phyloP scores from a whole-genome alignment of 257 asterid species.

The Dorcoceras hygrometricum region DNA sequence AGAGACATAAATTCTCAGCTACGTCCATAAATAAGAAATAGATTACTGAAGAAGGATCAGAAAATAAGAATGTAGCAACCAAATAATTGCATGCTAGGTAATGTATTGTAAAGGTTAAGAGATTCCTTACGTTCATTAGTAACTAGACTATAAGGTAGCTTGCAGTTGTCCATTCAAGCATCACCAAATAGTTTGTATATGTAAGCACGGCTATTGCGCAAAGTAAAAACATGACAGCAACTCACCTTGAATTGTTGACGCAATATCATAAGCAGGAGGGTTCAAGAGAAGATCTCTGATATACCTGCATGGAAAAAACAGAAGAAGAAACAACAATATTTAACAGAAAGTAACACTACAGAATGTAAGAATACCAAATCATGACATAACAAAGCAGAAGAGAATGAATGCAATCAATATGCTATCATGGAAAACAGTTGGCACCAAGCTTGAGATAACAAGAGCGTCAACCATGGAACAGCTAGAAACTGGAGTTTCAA shows the following conservation, averaged over 20 bases:
- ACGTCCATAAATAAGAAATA: constrained; percentile 9
- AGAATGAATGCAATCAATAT: neutral
- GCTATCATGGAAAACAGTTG: neutral
- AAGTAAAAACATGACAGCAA: constrained; percentile 1
- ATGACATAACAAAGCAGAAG: neutral
- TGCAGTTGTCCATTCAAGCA: neutral
- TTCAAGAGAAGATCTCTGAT: constrained; percentile 87
- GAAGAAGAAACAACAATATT: constrained; percentile 18
- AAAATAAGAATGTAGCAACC: constrained; percentile 3
- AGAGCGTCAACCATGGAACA: neutral
- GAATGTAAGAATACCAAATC: neutral
- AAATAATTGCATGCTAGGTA: neutral
- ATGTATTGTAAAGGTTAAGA: neutral
- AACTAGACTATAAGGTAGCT: constrained; percentile 1
- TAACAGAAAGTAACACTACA: neutral
- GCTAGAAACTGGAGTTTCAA: neutral
- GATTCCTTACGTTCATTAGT: neutral
- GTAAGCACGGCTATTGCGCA: constrained; percentile 5
- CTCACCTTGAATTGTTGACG: constrained; percentile 75
- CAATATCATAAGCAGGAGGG: constrained; percentile 90
- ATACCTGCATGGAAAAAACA: constrained; percentile 51
- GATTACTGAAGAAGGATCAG: neutral
- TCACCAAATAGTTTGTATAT: neutral
- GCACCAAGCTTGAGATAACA: neutral
- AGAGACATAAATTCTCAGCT: constrained; percentile 14